Evolutionary conservation across 2,329 filamentous ascomycete genomes (phyloP), one percentile per base, ranked within the genome.

Genomic region (Diplodia mutila): DNA sequence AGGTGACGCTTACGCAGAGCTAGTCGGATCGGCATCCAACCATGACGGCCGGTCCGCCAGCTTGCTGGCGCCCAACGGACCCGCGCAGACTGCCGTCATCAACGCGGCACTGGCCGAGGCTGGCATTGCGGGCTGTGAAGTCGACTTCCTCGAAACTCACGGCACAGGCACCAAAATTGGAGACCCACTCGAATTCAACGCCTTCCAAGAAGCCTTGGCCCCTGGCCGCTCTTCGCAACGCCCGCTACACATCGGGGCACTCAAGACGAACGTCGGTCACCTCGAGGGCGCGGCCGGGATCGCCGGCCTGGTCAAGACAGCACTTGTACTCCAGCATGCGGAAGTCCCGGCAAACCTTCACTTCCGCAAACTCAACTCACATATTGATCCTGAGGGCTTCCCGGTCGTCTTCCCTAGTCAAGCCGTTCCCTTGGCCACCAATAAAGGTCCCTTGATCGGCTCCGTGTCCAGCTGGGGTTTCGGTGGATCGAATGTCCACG

Each of bases 1-100:
- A 18, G 89, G 89, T 76, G 82, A 81, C 1, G 77, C 90, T 0
- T 79, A 81, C 0, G 80, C 79, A 2, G 71, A 85, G 4, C 82
- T 85, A 32, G 73, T 77, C 25, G 76, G 73, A 0, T 78, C 76
- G 18, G 81, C 77, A 14, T 71, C 77, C 4, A 84, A 83, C 67
- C 77, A 81, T 67, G 87, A 90, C 71, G 88, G 87, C 54, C 69
- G 69, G 1, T 80, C 75, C 0, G 68, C 71, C 1, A 80, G 81
- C 2, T 76, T 84, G 11, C 82, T 80, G 1, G 70, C 79, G 69
- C 81, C 80, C 7, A 78, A 72, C 29, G 66, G 73, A 2, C 67
- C 69, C 1, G 74, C 79, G 0, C 81, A 83, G 68, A 73, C 69
- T 1, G 68, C 70, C 0, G 66, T 82, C 16, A 80, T 81, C 27